These are phyloP conservation scores for Diaporthe sp. DNA, from an alignment of 2,329 filamentous ascomycete genomes.

Conservation along the genomic window DNA sequence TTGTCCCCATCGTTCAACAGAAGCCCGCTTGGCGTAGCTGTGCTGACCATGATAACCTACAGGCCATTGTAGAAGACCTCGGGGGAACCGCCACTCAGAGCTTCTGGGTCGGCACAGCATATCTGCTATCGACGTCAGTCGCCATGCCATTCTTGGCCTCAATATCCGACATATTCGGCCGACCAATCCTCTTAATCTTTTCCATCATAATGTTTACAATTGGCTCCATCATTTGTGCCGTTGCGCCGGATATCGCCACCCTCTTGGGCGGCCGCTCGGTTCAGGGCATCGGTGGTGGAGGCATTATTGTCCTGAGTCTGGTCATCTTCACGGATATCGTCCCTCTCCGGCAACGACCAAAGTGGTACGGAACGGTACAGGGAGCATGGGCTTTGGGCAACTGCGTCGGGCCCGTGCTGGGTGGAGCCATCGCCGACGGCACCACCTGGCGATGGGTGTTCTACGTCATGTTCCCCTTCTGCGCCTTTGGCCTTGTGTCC, in stretches of 20 bases:
- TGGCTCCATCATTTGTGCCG: constrained; percentile 57
- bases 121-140: constrained; percentile 47
- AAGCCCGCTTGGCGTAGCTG: background rate
- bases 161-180: constrained; percentile 53
- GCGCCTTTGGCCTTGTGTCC: constrained; percentile 55
- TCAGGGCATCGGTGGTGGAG: constrained; percentile 58
- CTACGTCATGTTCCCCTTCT: constrained; percentile 61
- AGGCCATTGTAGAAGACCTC: constrained; percentile 47
- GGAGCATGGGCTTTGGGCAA: constrained; percentile 57
- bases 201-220: constrained; percentile 56
- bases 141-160: constrained; percentile 50
- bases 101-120: constrained; percentile 49
- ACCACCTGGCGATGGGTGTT: constrained; percentile 63
- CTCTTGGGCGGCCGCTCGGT: constrained; percentile 55
- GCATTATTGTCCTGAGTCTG: constrained; percentile 56
- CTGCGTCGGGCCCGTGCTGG: constrained; percentile 56
- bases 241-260: constrained; percentile 50
- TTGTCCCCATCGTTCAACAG: background rate
- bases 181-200: constrained; percentile 51
- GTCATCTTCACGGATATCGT: constrained; percentile 59
- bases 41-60: background rate
- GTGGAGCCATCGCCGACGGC: constrained; percentile 52
- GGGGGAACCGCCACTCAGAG: constrained; percentile 46
- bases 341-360: constrained; percentile 56
- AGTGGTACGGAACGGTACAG: constrained; percentile 55